Base-by-base conservation (phyloP, 2,329 filamentous ascomycete species). In the Epichloe sp. region DNA sequence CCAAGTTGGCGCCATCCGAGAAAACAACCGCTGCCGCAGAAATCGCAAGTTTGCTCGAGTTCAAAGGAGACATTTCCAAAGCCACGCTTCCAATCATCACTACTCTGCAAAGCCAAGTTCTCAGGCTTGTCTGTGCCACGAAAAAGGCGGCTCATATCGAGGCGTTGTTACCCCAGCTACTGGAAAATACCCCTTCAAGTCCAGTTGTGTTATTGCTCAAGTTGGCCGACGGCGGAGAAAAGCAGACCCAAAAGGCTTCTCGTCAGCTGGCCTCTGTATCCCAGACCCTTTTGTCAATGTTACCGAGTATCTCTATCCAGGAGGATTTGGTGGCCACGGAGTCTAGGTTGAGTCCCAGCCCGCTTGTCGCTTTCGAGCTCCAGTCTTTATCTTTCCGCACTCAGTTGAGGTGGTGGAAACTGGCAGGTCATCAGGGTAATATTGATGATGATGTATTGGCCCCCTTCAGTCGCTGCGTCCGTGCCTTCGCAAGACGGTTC, bases 211-310 rank as follows among this genome's bases (percentile, higher is more conserved):
- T 87, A 2, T 68, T 88, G 1, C 59, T 75, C 7, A 64, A 69
- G 7, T 69, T 74, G 5, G 71, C 72, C 0, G 67, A 69, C 50
- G 63, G 65, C 45, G 64, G 65, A 50, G 61, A 68, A 3, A 68
- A 74, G 15, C 72, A 77, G n/a, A 63, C 69, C 11, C 67, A 70
- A 7, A 88, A 86, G 60, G 71, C 75, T 17, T 73, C 78, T 10
- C 79, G 79, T 3, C 83, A 88, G 55, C 68, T 90, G 17, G 83
- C 88, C 47, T 75, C 73, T 0, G 61, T 88, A 2, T 80, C 83
- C 0, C 82, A 86, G 56, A 73, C 74, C 3, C 68, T 89, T 0
- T 68, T 89, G 1, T 77, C 80, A 0, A 66, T 89, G 1, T 78
- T 82, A 31, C 85, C 86, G 1, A 84, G 79, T 58, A 71, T 85